These are phyloP conservation scores for Paecilomyces formosus DNA, from an alignment of 2,329 filamentous ascomycete genomes.

Conservation along the genomic window DNA sequence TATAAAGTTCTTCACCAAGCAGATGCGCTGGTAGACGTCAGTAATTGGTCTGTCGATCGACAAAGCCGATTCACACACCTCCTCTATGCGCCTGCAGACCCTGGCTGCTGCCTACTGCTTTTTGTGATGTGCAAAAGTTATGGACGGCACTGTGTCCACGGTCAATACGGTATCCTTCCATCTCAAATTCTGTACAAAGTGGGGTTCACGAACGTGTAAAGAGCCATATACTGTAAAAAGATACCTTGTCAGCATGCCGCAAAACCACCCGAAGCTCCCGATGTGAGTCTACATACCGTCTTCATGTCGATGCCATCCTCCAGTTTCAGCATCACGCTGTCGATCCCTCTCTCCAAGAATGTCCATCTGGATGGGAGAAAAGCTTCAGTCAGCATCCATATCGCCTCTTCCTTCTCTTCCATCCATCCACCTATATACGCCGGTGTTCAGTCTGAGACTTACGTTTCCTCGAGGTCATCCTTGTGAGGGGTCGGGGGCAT, in stretches of 20 bases:
- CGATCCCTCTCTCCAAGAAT: slow-evolving; percentile 80
- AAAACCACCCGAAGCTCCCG: neutral
- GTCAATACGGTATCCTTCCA: slow-evolving; percentile 8
- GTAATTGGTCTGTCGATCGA: slow-evolving; percentile 1
- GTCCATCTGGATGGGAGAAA: slow-evolving; percentile 58
- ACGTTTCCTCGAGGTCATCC: slow-evolving; percentile 57
- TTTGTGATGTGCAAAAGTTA: slow-evolving; percentile 98
- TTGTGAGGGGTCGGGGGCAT: slow-evolving; percentile 44
- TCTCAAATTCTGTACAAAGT: slow-evolving; percentile 6
- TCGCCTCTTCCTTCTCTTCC: neutral
- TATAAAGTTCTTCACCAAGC: slow-evolving; percentile 91
- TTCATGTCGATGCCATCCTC: slow-evolving; percentile 91
- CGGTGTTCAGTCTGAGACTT: slow-evolving; percentile 27
- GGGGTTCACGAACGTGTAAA: slow-evolving; percentile 66
- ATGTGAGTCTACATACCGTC: slow-evolving; percentile 49
- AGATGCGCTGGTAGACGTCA: slow-evolving; percentile 62
- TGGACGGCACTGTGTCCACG: slow-evolving; percentile 64
- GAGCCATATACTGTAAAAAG: slow-evolving; percentile 70
- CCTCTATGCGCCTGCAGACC: slow-evolving; percentile 58
- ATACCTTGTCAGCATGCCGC: slow-evolving; percentile 9
- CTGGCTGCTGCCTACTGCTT: slow-evolving; percentile 61
- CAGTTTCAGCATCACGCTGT: slow-evolving; percentile 87
- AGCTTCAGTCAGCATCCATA: slow-evolving; percentile 4
- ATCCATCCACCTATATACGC: neutral
- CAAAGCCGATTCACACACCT: slow-evolving; percentile 43